Conservation (phyloP, 805 yeast genomes). For the Novakomyces olei region DNA sequence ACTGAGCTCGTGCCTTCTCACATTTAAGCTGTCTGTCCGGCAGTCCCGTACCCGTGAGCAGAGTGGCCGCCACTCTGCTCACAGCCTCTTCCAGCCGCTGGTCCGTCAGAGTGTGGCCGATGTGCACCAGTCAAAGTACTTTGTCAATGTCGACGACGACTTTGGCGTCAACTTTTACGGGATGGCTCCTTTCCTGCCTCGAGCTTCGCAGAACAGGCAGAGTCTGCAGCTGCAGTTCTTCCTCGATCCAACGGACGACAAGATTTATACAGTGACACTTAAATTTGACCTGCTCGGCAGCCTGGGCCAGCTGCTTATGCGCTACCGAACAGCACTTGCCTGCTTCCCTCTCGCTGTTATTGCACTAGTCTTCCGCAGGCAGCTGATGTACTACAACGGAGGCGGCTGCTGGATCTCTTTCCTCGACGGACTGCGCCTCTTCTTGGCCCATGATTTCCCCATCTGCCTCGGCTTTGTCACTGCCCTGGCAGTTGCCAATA, state of each 20-base stretch:
- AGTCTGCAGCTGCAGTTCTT: conserved; percentile 12
- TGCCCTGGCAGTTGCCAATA: no score
- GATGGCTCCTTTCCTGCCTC: conserved; percentile 49
- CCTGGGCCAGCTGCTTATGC: conserved; percentile 42
- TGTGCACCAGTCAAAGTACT: conserved; percentile 66
- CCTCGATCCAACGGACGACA: conserved; percentile 11
- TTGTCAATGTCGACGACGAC: conserved; percentile 23
- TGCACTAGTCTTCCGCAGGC: conserved; percentile 30
- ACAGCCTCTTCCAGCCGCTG: conserved; percentile 36
- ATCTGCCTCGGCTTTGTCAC: no score
- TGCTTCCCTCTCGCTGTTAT: conserved; percentile 46
- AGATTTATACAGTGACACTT: conserved; percentile 10
- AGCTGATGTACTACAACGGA: conserved; percentile 25
- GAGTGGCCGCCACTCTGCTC: no score
- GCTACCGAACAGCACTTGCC: conserved; percentile 56
- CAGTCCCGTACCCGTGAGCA: no score
- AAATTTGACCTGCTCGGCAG: conserved; percentile 35
- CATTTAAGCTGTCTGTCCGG: no score
- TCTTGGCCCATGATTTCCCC: no score
- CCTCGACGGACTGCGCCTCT: conserved; percentile 22
- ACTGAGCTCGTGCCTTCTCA: no score
- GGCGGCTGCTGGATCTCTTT: conserved; percentile 23
- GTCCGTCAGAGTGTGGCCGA: conserved; percentile 42
- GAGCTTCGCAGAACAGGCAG: conserved; percentile 9
- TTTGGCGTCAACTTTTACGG: conserved; percentile 33